Conservation (phyloP, 208 protist species). For the Vickermania spadyakhi region DNA sequence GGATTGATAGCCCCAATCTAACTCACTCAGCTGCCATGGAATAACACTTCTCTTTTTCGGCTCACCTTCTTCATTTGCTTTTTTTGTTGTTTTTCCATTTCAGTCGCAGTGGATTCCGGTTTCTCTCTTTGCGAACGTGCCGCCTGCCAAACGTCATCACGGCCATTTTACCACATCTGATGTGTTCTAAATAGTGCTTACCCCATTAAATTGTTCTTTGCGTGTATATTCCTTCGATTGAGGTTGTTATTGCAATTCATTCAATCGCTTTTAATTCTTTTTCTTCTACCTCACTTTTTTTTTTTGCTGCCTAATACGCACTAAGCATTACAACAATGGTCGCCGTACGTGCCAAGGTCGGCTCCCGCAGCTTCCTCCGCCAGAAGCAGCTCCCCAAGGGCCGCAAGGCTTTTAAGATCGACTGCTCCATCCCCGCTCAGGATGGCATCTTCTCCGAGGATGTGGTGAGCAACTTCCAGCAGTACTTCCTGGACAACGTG, state of each 20-base stretch:
- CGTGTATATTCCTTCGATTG: neutral
- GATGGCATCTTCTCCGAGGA: slow-evolving; percentile 57
- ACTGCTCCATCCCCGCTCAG: slow-evolving; percentile 9
- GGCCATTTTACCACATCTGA: too few relatives aligned
- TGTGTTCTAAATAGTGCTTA: too few relatives aligned
- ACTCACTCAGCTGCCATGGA: too few relatives aligned
- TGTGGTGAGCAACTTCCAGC: slow-evolving; percentile 87
- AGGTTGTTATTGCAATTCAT: neutral
- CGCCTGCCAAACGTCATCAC: slow-evolving; percentile 1
- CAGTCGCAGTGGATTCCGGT: too few relatives aligned
- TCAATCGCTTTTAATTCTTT: slow-evolving; percentile 2
- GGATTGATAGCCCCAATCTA: too few relatives aligned
- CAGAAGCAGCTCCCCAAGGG: slow-evolving; percentile 39
- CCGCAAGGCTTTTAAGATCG: slow-evolving; percentile 43
- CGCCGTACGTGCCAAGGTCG: slow-evolving; percentile 40
- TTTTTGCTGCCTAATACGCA: neutral
- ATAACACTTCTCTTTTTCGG: too few relatives aligned
- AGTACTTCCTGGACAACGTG: slow-evolving; percentile 95
- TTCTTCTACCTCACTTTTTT: slow-evolving; percentile 2
- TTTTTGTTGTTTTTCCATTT: too few relatives aligned
- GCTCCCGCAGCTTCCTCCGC: slow-evolving; percentile 28
- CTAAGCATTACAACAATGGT: slow-evolving; percentile 17
- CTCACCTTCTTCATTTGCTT: too few relatives aligned
- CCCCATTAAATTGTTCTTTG: too few relatives aligned
- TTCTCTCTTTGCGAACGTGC: too few relatives aligned